Percentiles rank a stretch among this genome's conserved stretches.
These are phyloP conservation scores for Tolypocladium cylindrosporum DNA, from an alignment of 2,329 filamentous ascomycete genomes.

Conservation along the genomic window DNA sequence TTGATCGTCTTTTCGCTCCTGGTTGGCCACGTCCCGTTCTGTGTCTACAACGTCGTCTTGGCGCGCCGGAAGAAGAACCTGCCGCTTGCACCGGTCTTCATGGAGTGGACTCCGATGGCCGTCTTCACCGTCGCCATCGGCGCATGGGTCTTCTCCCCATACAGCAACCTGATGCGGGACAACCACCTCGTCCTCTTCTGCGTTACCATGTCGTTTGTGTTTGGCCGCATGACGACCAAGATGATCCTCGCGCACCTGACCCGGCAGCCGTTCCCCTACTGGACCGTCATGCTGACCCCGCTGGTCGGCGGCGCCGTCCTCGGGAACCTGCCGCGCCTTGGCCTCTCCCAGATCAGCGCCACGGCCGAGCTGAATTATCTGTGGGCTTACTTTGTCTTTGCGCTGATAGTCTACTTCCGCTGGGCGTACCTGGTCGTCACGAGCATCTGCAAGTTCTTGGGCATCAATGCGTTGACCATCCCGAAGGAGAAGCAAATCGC, in stretches of 20 bases:
- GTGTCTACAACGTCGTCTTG: conserved; percentile 73
- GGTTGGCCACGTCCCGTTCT: conserved; percentile 73
- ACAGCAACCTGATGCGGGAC: conserved; percentile 69
- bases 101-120: conserved; percentile 88
- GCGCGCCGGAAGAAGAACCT: conserved; percentile 64
- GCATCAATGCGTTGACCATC: conserved; percentile 92
- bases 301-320: conserved; percentile 77
- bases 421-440: conserved; percentile 90
- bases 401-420: conserved; percentile 75
- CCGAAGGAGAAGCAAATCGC: conserved; percentile 49
- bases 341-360: conserved; percentile 56
- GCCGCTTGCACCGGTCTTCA: conserved; percentile 71
- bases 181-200: conserved; percentile 91
- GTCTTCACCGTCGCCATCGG: conserved; percentile 67
- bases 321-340: conserved; percentile 71
- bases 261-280: conserved; percentile 88
- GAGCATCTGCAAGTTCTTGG: conserved; percentile 83
- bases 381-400: conserved; percentile 73
- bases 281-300: conserved; percentile 84
- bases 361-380: conserved; percentile 70
- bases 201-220: conserved; percentile 90
- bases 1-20: conserved; percentile 57
- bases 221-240: conserved; percentile 96
- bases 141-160: conserved; percentile 82
- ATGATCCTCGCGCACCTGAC: conserved; percentile 96